phyloP scores from a whole-genome alignment of 192 early-diverging fungal genomes.

The Jimgerdemannia flammicorona region DNA sequence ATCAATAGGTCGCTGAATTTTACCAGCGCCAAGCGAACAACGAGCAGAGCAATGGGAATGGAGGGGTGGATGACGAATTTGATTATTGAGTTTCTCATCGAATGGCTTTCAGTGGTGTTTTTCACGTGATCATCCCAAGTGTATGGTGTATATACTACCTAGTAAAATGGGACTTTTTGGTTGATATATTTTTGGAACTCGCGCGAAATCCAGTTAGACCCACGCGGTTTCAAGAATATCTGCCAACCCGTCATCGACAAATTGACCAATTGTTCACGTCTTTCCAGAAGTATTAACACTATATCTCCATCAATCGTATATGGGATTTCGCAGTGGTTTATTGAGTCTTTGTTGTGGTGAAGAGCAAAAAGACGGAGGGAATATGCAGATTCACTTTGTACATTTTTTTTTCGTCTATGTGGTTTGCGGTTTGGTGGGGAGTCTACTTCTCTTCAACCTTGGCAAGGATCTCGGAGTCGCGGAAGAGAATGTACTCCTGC shows the following conservation, averaged over 20 bases:
- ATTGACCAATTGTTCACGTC: too few species aligned
- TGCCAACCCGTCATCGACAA: too few species aligned
- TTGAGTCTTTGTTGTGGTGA: too few species aligned
- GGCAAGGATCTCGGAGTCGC: constrained; percentile 91
- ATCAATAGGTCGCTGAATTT: constrained; percentile 2
- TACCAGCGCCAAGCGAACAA: constrained; percentile 1
- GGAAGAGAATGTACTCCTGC: constrained; percentile 85
- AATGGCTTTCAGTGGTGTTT: not conserved
- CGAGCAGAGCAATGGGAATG: not conserved
- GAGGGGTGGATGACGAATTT: constrained; percentile 1
- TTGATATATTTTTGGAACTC: too few species aligned
- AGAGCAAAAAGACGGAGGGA: not conserved
- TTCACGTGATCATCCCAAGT: too few species aligned
- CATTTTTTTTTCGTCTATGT: not conserved
- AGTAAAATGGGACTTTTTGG: too few species aligned
- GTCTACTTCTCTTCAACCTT: constrained; percentile 54
- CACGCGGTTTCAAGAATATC: too few species aligned
- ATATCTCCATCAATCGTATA: too few species aligned
- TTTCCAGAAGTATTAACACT: too few species aligned
- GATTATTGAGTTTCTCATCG: not conserved
- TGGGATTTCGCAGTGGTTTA: too few species aligned
- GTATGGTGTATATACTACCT: too few species aligned
- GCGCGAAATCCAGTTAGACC: too few species aligned
- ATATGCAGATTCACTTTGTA: not conserved
- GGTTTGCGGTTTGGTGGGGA: not conserved